phyloP scores from a whole-genome alignment of 805 yeast genomes.

The Starmerella kuoi region DNA sequence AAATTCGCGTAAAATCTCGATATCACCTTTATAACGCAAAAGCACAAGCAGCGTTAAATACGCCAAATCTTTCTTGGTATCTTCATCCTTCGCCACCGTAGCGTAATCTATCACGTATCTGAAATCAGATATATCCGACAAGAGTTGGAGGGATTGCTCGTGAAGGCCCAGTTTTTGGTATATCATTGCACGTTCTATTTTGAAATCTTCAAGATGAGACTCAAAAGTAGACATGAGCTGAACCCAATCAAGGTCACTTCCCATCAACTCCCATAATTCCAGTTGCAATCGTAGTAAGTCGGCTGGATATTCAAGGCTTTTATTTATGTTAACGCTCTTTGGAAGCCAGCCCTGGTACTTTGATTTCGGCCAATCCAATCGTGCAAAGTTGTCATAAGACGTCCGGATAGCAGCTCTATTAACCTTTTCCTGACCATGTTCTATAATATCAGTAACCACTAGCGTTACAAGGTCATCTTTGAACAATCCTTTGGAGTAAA shows the following conservation, averaged over 20 bases:
- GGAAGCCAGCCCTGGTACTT: slow-evolving; percentile 18
- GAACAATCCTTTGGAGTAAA: slow-evolving; percentile 14
- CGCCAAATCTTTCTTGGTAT: slow-evolving; percentile 6
- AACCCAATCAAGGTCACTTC: slow-evolving; percentile 19
- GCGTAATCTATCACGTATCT: slow-evolving; percentile 26
- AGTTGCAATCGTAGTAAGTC: slow-evolving; percentile 14
- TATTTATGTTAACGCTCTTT: neutral
- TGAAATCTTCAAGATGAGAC: slow-evolving; percentile 21
- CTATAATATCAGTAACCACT: slow-evolving; percentile 28
- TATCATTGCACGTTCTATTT: slow-evolving; percentile 28
- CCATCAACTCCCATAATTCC: slow-evolving; percentile 16
- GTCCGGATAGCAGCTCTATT: slow-evolving; percentile 10
- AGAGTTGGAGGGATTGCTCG: slow-evolving; percentile 26
- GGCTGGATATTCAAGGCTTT: slow-evolving; percentile 3
- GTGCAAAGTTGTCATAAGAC: slow-evolving; percentile 23
- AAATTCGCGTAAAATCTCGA: slow-evolving; percentile 8
- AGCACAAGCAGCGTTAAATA: slow-evolving; percentile 6
- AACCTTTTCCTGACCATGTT: slow-evolving; percentile 14
- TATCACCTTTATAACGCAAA: neutral
- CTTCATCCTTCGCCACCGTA: neutral
- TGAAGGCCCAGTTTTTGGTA: slow-evolving; percentile 28
- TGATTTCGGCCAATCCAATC: slow-evolving; percentile 28
- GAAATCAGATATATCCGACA: slow-evolving; percentile 28
- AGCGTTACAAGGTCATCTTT: slow-evolving; percentile 27
- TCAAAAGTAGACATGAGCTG: slow-evolving; percentile 20